These are phyloP conservation scores for Alnus glutinosa DNA, from an alignment of 306 rosid species.

Conservation along the genomic window DNA sequence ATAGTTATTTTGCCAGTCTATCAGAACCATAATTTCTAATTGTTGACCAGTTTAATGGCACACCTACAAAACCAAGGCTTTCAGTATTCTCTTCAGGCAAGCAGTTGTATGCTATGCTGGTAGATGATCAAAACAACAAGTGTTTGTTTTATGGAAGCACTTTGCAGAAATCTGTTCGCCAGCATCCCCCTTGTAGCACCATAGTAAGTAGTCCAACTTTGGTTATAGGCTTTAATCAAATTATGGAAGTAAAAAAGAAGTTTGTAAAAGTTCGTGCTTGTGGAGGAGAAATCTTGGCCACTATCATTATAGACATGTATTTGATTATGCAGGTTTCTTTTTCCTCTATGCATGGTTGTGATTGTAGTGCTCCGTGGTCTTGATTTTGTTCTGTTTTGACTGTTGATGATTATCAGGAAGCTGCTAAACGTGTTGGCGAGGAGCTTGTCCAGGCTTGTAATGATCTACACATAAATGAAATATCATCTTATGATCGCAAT, in stretches of 20 bases:
- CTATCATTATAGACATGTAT: background rate
- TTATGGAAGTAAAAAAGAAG: background rate
- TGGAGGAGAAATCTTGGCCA: background rate
- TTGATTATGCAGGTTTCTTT: background rate
- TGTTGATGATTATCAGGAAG: slow-evolving; percentile 48
- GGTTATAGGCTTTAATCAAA: background rate
- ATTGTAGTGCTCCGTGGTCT: background rate
- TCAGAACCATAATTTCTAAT: background rate
- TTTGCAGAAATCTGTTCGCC: slow-evolving; percentile 64
- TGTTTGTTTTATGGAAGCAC: slow-evolving; percentile 86
- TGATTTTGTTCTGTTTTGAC: slow-evolving; percentile 9
- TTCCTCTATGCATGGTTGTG: background rate
- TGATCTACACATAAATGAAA: slow-evolving; percentile 63
- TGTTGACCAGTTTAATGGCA: slow-evolving; percentile 67
- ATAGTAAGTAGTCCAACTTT: slow-evolving; percentile 47
- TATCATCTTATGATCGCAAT: slow-evolving; percentile 76
- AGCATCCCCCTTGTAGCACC: slow-evolving; percentile 47
- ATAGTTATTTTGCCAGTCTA: background rate
- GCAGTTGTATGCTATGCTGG: slow-evolving; percentile 86
- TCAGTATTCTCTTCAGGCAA: slow-evolving; percentile 87
- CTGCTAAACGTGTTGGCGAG: slow-evolving; percentile 79
- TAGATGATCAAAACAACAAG: slow-evolving; percentile 81
- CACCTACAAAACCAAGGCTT: slow-evolving; percentile 74
- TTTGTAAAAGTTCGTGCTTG: background rate
- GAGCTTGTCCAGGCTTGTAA: slow-evolving; percentile 67